Conservation (phyloP, 192 early-diverging fungal species). For the Mortierella alpina region DNA sequence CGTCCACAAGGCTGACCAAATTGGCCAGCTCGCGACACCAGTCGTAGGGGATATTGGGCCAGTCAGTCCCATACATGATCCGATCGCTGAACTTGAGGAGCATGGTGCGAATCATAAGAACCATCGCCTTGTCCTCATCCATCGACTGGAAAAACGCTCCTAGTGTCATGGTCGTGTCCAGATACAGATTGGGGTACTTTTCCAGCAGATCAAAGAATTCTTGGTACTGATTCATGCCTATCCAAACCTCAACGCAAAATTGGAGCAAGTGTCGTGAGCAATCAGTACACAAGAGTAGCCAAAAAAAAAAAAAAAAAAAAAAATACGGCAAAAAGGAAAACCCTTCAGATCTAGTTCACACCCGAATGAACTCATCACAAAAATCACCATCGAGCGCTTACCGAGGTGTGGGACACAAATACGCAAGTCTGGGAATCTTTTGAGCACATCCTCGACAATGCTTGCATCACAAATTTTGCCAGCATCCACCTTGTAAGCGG, state of each 20-base stretch:
- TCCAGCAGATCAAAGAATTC: slow-evolving; percentile 53
- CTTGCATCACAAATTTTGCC: slow-evolving; percentile 48
- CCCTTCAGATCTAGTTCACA: neutral
- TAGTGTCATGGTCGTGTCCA: slow-evolving; percentile 55
- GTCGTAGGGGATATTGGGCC: slow-evolving; percentile 52
- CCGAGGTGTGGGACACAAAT: slow-evolving; percentile 56
- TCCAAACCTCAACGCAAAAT: neutral
- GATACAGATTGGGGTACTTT: slow-evolving; percentile 49
- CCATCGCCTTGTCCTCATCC: slow-evolving; percentile 28
- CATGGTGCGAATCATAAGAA: slow-evolving; percentile 24
- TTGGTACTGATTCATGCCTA: slow-evolving; percentile 52
- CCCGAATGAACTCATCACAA: neutral
- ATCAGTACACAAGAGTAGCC: neutral
- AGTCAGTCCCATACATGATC: slow-evolving; percentile 55
- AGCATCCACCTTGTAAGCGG: slow-evolving; percentile 52
- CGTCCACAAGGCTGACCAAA: slow-evolving; percentile 37
- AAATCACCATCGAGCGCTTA: neutral
- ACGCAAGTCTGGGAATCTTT: slow-evolving; percentile 26
- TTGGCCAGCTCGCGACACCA: slow-evolving; percentile 55
- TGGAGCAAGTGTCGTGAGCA: neutral
- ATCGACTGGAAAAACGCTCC: slow-evolving; percentile 27
- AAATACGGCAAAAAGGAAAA: neutral
- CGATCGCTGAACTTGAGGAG: slow-evolving; percentile 35
- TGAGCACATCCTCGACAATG: slow-evolving; percentile 53
- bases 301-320: slow-evolving; percentile 1